Evolutionary conservation across 1,284 basidiomycete species (phyloP).

Genomic region (Ustilago sp.): DNA sequence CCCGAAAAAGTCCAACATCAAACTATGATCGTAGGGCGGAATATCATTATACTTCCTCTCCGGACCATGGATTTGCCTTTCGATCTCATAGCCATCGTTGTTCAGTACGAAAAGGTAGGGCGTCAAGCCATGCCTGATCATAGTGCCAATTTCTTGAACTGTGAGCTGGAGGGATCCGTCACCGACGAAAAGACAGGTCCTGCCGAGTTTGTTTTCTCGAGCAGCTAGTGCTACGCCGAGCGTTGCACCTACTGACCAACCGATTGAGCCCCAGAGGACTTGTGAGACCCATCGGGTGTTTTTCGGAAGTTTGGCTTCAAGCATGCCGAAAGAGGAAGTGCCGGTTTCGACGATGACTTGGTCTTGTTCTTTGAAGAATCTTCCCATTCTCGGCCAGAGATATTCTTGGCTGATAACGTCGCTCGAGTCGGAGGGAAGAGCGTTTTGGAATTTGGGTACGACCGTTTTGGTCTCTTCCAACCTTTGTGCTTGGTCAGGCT

Average conservation of each 20-base stretch:
- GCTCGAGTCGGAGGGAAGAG: conserved; percentile 18
- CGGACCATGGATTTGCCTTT: conserved; percentile 81
- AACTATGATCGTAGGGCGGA: conserved; percentile 49
- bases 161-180: conserved; percentile 73
- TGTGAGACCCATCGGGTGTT: conserved; percentile 67
- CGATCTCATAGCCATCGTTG: conserved; percentile 82
- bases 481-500: conserved; percentile 9
- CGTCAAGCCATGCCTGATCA: conserved; percentile 77
- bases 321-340: conserved; percentile 52
- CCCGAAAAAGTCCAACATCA: conserved; percentile 60
- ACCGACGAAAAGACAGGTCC: conserved; percentile 87
- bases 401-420: conserved; percentile 66
- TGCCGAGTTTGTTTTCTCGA: conserved; percentile 73
- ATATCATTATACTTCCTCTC: conserved; percentile 69
- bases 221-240: conserved; percentile 84
- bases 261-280: conserved; percentile 86
- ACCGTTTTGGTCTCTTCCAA: conserved; percentile 32
- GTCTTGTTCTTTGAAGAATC: conserved; percentile 77
- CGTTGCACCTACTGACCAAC: conserved; percentile 80
- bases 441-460: conserved; percentile 36
- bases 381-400: conserved; percentile 85
- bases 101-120: conserved; percentile 88
- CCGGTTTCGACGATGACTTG: conserved; percentile 65
- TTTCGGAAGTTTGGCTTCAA: conserved; percentile 44
- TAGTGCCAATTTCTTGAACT: conserved; percentile 77